These are phyloP conservation scores for Spirogloea muscicola DNA, from an alignment of 139 green algal genomes.

Conservation along the genomic window DNA sequence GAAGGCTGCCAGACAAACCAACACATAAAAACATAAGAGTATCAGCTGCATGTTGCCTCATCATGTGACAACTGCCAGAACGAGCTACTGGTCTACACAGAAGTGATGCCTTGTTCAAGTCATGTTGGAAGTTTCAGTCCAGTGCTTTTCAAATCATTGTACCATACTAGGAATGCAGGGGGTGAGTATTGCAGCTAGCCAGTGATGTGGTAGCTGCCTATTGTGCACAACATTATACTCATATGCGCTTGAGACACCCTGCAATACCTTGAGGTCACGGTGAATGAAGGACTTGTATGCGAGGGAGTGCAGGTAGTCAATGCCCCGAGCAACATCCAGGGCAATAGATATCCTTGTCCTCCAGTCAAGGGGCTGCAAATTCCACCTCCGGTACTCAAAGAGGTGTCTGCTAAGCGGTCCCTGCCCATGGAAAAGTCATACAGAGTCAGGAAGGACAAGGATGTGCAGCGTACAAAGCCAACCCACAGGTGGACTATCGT, in stretches of 20 bases:
- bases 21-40: slow-evolving; percentile 52
- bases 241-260: too few relatives aligned
- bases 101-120: too few relatives aligned
- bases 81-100: too few relatives aligned
- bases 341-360: slow-evolving; percentile 45
- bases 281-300: slow-evolving; percentile 38
- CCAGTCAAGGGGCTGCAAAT: slow-evolving; percentile 48
- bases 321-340: slow-evolving; percentile 47
- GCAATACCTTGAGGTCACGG: slow-evolving; percentile 45
- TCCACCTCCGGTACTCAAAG: slow-evolving; percentile 14
- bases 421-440: neutral
- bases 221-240: too few relatives aligned
- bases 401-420: slow-evolving; percentile 18
- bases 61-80: too few relatives aligned
- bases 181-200: too few relatives aligned
- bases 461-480: neutral
- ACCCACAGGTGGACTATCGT: neutral
- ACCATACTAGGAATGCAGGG: too few relatives aligned
- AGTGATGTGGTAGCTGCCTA: too few relatives aligned
- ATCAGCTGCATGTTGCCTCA: too few relatives aligned
- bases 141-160: too few relatives aligned
- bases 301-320: slow-evolving; percentile 45
- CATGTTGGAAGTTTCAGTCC: too few relatives aligned
- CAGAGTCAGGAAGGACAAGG: neutral
- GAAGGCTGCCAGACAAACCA: too few relatives aligned